Conservation (phyloP, 768 basidiomycete species). For the Lentinula guzmanii region DNA sequence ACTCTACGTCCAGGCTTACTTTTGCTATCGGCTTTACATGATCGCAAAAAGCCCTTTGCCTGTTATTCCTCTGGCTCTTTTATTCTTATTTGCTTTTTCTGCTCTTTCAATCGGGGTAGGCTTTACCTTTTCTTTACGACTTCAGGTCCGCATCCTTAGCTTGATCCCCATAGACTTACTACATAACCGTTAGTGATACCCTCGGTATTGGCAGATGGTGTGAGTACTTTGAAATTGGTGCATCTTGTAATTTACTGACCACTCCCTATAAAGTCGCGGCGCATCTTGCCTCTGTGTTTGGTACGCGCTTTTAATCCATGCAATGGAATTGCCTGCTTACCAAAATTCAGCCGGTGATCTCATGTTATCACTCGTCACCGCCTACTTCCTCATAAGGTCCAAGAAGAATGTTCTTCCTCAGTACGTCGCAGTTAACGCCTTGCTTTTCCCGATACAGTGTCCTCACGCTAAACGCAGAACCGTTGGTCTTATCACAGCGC, state of each 20-base stretch:
- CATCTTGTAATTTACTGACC: neutral
- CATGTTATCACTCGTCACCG: slow-evolving; percentile 18
- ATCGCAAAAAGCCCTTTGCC: slow-evolving; percentile 20
- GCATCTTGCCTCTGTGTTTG: neutral
- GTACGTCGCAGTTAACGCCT: slow-evolving; percentile 9
- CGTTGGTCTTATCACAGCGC: slow-evolving; percentile 20
- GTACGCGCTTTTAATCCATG: neutral
- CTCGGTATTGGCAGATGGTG: neutral
- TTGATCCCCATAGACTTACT: neutral
- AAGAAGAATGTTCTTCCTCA: slow-evolving; percentile 23
- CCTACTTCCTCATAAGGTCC: slow-evolving; percentile 22
- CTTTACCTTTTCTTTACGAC: neutral
- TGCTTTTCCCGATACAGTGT: neutral
- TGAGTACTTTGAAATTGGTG: neutral
- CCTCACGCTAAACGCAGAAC: slow-evolving; percentile 11
- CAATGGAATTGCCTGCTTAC: neutral
- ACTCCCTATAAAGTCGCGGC: neutral
- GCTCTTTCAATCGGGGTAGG: slow-evolving; percentile 21
- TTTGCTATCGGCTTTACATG: slow-evolving; percentile 22
- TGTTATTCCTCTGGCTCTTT: slow-evolving; percentile 14
- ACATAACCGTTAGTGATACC: neutral
- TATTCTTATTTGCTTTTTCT: slow-evolving; percentile 22
- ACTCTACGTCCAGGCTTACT: slow-evolving; percentile 26
- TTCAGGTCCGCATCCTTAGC: neutral
- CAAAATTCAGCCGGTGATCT: slow-evolving; percentile 21